Conservation (phyloP, 495 filamentous ascomycete genomes). For the Symbiotaphrina buchneri region DNA sequence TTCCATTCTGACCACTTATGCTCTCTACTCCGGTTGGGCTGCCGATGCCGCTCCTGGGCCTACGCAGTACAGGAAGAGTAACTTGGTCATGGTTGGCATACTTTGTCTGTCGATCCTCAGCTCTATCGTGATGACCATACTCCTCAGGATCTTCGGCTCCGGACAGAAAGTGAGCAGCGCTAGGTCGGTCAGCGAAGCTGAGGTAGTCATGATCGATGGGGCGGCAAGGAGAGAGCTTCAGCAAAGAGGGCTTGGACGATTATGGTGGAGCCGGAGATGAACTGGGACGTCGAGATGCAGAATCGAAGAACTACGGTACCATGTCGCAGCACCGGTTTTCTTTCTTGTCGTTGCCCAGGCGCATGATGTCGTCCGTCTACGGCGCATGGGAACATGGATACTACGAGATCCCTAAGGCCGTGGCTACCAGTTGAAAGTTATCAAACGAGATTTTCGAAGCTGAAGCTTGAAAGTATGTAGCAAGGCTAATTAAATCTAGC, state of each 20-base stretch:
- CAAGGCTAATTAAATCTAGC: too few relatives aligned
- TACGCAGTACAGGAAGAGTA: conserved; percentile 61
- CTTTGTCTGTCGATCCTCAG: conserved; percentile 53
- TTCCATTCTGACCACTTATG: conserved; percentile 71
- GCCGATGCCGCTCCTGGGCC: conserved; percentile 42
- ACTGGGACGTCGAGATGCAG: too few relatives aligned
- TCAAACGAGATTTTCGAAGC: too few relatives aligned
- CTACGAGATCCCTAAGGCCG: too few relatives aligned
- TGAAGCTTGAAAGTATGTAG: too few relatives aligned
- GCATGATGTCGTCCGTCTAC: too few relatives aligned
- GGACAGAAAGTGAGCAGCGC: conserved; percentile 20
- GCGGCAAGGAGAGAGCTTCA: conserved; percentile 44
- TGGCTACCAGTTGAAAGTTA: too few relatives aligned
- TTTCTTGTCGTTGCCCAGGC: too few relatives aligned
- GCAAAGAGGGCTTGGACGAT: conserved; percentile 41
- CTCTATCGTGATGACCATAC: conserved; percentile 38
- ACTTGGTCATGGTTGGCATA: conserved; percentile 74
- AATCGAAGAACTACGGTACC: too few relatives aligned
- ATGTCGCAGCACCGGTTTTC: too few relatives aligned
- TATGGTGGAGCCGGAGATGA: conserved; percentile 19
- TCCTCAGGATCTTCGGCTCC: conserved; percentile 39
- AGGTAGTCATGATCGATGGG: conserved; percentile 35
- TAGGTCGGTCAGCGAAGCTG: conserved; percentile 16
- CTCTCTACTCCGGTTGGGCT: conserved; percentile 69
- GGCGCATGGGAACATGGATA: too few relatives aligned